Conservation (phyloP, 257 asterid species). For the Solanum chmielewskii region DNA sequence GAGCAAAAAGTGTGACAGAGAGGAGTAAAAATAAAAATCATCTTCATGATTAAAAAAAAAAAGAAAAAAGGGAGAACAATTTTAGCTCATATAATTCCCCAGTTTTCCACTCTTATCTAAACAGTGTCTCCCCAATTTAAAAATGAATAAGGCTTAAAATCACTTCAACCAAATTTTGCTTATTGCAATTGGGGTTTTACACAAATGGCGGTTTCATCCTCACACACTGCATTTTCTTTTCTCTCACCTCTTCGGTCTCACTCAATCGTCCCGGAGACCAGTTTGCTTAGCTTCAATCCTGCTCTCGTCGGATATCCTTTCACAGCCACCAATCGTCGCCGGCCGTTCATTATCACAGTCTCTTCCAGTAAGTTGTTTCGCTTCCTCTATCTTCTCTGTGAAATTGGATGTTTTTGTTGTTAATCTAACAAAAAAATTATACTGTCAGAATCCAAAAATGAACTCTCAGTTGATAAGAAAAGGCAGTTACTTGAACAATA, state of each 20-base stretch:
- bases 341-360: constrained; percentile 25
- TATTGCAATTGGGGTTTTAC: not conserved
- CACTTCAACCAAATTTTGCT: not conserved
- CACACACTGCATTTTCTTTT: not conserved
- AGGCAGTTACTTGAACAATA: constrained; percentile 63
- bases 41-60: not conserved
- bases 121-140: not conserved
- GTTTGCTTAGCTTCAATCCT: constrained; percentile 11
- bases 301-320: constrained; percentile 6
- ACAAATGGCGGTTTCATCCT: constrained; percentile 43
- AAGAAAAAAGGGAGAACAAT: no score
- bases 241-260: constrained; percentile 7
- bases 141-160: not conserved
- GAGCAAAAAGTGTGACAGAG: not conserved
- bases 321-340: constrained; percentile 19
- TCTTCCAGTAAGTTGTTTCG: constrained; percentile 45
- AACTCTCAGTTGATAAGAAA: constrained; percentile 27
- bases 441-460: constrained; percentile 49
- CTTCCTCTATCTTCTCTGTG: not conserved
- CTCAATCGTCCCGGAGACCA: not conserved
- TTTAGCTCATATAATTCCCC: not conserved
- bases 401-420: not conserved
- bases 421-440: not conserved
- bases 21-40: not conserved
- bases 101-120: not conserved